These are phyloP conservation scores for Neurospora sp. DNA, from an alignment of 495 filamentous ascomycete genomes.

Conservation along the genomic window DNA sequence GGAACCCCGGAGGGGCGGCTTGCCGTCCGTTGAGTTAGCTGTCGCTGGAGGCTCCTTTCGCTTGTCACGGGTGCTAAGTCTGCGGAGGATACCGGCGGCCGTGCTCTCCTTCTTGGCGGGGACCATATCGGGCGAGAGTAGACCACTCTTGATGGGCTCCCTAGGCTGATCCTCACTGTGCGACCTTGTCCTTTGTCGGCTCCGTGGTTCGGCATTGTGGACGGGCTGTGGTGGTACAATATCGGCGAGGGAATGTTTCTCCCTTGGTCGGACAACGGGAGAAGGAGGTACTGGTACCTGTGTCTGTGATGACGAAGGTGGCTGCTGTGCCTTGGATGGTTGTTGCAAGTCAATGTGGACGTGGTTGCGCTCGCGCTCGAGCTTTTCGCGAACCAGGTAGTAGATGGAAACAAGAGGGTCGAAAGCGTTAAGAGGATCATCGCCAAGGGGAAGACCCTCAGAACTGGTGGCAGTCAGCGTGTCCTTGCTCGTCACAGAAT, in stretches of 20 bases:
- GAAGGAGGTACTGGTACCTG: conserved; percentile 15
- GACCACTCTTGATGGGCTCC: conserved; percentile 63
- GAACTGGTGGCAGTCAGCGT: conserved; percentile 78
- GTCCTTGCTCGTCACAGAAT: conserved; percentile 76
- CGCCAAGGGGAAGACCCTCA: conserved; percentile 72
- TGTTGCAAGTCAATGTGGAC: conserved; percentile 12
- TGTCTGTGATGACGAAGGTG: conserved; percentile 13
- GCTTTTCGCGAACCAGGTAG: conserved; percentile 89
- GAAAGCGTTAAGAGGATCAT: conserved; percentile 88
- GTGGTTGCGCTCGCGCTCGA: conserved; percentile 58
- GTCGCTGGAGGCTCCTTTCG: conserved; percentile 48
- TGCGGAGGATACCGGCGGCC: conserved; percentile 73
- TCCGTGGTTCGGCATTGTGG: conserved; percentile 78
- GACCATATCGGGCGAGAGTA: conserved; percentile 50
- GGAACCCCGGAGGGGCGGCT: conserved; percentile 33
- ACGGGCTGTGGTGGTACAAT: conserved; percentile 76
- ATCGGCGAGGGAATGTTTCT: conserved; percentile 45
- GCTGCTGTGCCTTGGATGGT: conserved; percentile 13
- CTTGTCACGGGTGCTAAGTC: conserved; percentile 79
- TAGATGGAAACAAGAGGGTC: conserved; percentile 91
- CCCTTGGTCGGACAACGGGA: conserved; percentile 35
- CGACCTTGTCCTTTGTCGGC: conserved; percentile 76
- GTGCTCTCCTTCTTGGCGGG: conserved; percentile 76
- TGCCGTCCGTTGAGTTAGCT: conserved; percentile 18
- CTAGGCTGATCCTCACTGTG: conserved; percentile 91